Conservation (phyloP, 2,329 filamentous ascomycete species). For the Periglandula ipomoeae region DNA sequence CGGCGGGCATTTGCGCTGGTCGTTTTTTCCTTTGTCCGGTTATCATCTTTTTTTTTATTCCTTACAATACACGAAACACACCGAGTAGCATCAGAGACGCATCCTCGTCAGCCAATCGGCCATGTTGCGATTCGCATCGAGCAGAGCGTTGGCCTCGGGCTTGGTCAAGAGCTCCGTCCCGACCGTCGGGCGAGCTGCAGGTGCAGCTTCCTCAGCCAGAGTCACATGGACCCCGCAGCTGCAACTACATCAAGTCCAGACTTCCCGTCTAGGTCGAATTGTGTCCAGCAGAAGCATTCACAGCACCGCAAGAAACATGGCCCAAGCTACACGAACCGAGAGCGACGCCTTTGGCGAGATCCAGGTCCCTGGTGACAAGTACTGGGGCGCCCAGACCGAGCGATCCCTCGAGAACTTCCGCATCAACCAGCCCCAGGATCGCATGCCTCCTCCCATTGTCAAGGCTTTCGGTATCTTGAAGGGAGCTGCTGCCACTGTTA, state of each 20-base stretch:
- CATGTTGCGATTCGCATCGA: slow-evolving; percentile 6
- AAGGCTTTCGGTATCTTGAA: slow-evolving; percentile 95
- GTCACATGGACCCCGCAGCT: slow-evolving; percentile 6
- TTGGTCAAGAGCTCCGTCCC: slow-evolving; percentile 2
- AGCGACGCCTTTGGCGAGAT: slow-evolving; percentile 97
- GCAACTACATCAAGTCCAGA: not conserved
- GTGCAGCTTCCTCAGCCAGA: not conserved
- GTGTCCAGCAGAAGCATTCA: slow-evolving; percentile 9
- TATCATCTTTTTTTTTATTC: not conserved
- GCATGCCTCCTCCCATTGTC: slow-evolving; percentile 90
- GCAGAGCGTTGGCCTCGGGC: slow-evolving; percentile 4
- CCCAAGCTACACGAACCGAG: slow-evolving; percentile 62
- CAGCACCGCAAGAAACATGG: slow-evolving; percentile 13
- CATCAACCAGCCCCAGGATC: slow-evolving; percentile 98
- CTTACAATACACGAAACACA: too few species aligned
- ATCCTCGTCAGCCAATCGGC: not conserved
- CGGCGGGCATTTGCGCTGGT: not conserved
- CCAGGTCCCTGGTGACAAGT: slow-evolving; percentile 83
- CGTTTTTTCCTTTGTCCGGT: not conserved
- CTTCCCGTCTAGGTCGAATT: not conserved
- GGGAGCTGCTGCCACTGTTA: slow-evolving; percentile 90
- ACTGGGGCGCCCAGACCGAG: slow-evolving; percentile 98
- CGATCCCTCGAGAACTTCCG: slow-evolving; percentile 95
- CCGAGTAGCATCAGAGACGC: too few species aligned
- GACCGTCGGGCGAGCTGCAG: slow-evolving; percentile 1